Conservation (phyloP, 768 basidiomycete species). For the Pholiota conissans region DNA sequence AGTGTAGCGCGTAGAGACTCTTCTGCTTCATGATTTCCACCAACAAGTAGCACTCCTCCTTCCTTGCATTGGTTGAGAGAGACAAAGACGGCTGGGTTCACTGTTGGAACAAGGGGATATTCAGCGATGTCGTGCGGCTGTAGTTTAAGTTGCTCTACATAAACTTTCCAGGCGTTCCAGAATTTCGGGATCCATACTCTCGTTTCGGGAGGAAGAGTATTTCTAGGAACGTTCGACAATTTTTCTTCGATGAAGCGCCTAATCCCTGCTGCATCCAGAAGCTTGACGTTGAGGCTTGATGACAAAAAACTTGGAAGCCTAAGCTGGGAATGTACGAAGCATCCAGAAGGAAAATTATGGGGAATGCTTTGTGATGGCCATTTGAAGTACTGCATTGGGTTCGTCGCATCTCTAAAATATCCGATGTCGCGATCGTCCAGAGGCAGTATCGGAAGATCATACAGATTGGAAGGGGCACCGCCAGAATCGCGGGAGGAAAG, state of each 20-base stretch:
- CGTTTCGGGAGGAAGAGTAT: slow-evolving; percentile 1
- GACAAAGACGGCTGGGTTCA: slow-evolving; percentile 23
- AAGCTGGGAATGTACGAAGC: slow-evolving; percentile 30
- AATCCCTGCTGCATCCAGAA: slow-evolving; percentile 17
- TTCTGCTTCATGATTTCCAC: slow-evolving; percentile 5
- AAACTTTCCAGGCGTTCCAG: slow-evolving; percentile 29
- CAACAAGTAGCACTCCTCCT: slow-evolving; percentile 23
- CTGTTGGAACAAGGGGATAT: slow-evolving; percentile 37
- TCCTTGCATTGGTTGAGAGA: slow-evolving; percentile 30
- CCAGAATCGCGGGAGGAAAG: slow-evolving; percentile 16
- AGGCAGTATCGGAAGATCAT: slow-evolving; percentile 35
- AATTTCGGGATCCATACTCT: slow-evolving; percentile 32
- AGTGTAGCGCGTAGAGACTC: slow-evolving; percentile 14
- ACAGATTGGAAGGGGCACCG: slow-evolving; percentile 14
- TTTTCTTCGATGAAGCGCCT: slow-evolving; percentile 8
- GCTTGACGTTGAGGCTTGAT: slow-evolving; percentile 24
- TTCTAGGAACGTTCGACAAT: slow-evolving; percentile 1
- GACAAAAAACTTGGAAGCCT: slow-evolving; percentile 16
- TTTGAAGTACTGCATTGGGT: slow-evolving; percentile 21
- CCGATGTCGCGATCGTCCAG: slow-evolving; percentile 33
- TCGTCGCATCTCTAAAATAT: slow-evolving; percentile 18
- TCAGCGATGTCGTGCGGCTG: slow-evolving; percentile 13
- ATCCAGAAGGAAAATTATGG: slow-evolving; percentile 22
- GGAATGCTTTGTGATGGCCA: slow-evolving; percentile 21
- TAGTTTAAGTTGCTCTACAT: slow-evolving; percentile 13